Evolutionary conservation across 352 stramenopile species (phyloP).

Genomic region (Pythium insidiosum): DNA sequence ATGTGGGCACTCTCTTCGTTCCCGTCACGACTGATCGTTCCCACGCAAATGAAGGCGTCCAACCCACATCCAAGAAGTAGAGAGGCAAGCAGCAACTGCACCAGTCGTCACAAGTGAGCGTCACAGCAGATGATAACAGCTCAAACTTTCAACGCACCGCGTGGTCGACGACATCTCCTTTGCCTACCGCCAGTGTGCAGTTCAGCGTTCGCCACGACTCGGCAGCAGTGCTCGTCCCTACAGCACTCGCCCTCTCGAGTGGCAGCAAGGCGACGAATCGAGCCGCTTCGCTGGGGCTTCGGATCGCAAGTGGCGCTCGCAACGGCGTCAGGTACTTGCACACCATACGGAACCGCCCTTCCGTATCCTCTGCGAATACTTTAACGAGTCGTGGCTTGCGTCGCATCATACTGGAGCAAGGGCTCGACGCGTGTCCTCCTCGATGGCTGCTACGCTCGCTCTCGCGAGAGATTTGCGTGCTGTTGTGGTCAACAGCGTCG

Average conservation of each 20-base stretch:
- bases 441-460: constrained; percentile 3
- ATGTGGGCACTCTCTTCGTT: constrained; percentile 28
- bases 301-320: constrained; percentile 33
- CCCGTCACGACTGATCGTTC: constrained; percentile 29
- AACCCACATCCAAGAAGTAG: constrained; percentile 86
- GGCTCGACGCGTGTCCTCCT: too few species aligned
- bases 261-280: constrained; percentile 80
- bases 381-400: constrained; percentile 46
- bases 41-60: constrained; percentile 84
- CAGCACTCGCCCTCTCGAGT: constrained; percentile 38
- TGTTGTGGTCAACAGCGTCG: constrained; percentile 8
- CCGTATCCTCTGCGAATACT: constrained; percentile 85
- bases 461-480: background rate
- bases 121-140: too few species aligned
- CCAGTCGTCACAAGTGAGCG: too few species aligned
- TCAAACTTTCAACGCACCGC: too few species aligned
- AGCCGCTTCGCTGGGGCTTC: constrained; percentile 72
- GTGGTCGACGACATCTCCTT: constrained; percentile 80
- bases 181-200: constrained; percentile 59
- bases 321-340: constrained; percentile 79
- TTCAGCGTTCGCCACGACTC: constrained; percentile 76
- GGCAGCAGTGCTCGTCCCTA: constrained; percentile 44
- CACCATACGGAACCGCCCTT: constrained; percentile 75
- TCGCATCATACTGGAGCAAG: too few species aligned
- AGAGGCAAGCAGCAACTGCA: constrained; percentile 73